phyloP scores from a whole-genome alignment of 371 early-diverging fungal genomes.

The Dentiscutata heterogama region DNA sequence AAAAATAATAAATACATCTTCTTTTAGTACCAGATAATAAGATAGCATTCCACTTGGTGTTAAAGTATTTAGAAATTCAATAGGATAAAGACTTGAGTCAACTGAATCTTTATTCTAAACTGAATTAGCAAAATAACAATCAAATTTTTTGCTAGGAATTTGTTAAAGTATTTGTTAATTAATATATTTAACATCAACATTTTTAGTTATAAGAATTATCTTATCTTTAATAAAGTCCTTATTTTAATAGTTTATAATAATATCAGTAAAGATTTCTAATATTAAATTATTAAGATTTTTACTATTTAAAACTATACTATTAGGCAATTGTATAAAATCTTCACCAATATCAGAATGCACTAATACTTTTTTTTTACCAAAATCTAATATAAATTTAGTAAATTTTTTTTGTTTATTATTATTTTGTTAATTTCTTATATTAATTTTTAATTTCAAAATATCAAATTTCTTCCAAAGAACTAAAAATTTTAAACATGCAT shows the following conservation, averaged over 20 bases:
- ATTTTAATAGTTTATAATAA: not conserved
- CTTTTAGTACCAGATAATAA: conserved; percentile 46
- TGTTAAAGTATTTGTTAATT: not conserved
- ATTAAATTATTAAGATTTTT: not conserved
- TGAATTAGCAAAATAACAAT: not conserved
- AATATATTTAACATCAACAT: conserved; percentile 19
- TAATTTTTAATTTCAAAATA: too few species aligned
- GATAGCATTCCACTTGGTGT: conserved; percentile 51
- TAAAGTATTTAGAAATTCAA: conserved; percentile 44
- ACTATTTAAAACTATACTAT: too few species aligned
- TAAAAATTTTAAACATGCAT: too few species aligned
- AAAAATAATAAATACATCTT: conserved; percentile 50
- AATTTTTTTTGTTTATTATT: too few species aligned
- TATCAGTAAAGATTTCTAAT: conserved; percentile 11
- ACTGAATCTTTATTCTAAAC: conserved; percentile 2
- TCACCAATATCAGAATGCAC: too few species aligned
- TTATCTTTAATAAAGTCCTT: too few species aligned
- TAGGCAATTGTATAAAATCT: too few species aligned
- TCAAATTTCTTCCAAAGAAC: too few species aligned
- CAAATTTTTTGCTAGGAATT: not conserved
- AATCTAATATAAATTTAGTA: too few species aligned
- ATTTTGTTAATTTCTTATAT: too few species aligned
- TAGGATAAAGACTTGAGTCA: not conserved
- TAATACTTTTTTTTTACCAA: too few species aligned
- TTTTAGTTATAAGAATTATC: not conserved